These are phyloP conservation scores for Fraxinus latifolia DNA, from an alignment of 305 asterid species.

Conservation along the genomic window DNA sequence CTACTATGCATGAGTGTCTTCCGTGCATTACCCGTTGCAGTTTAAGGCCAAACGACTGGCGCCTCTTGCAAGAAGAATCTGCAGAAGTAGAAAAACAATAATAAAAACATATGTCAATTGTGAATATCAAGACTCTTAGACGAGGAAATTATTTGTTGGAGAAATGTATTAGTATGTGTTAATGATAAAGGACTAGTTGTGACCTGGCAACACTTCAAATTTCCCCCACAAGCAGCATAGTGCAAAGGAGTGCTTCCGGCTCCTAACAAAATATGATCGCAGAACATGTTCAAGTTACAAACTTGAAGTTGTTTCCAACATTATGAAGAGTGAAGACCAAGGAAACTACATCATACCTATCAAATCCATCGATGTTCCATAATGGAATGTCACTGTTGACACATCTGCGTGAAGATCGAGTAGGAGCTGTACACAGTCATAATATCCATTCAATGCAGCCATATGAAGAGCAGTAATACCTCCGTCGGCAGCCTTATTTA, in stretches of 20 bases:
- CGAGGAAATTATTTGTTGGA: neutral
- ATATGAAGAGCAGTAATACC: slow-evolving; percentile 98
- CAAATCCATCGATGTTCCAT: slow-evolving; percentile 94
- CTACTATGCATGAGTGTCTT: neutral
- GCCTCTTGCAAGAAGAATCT: slow-evolving; percentile 87
- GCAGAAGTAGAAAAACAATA: slow-evolving; percentile 28
- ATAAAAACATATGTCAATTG: neutral
- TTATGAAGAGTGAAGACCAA: slow-evolving; percentile 2
- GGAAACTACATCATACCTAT: slow-evolving; percentile 50
- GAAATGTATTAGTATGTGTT: neutral
- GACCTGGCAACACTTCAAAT: slow-evolving; percentile 95
- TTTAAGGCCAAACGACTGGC: slow-evolving; percentile 85
- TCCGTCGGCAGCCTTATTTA: slow-evolving; percentile 95
- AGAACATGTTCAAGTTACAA: slow-evolving; percentile 12
- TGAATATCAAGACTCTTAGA: neutral
- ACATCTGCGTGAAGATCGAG: slow-evolving; percentile 86
- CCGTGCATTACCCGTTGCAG: slow-evolving; percentile 77
- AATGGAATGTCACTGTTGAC: slow-evolving; percentile 78
- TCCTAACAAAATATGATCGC: slow-evolving; percentile 40
- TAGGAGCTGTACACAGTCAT: slow-evolving; percentile 89
- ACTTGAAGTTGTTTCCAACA: slow-evolving; percentile 8
- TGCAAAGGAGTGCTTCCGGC: slow-evolving; percentile 99
- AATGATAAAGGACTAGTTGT: slow-evolving; percentile 16
- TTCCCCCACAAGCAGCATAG: slow-evolving; percentile 99
- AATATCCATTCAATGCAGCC: slow-evolving; percentile 98